phyloP scores from a whole-genome alignment of 257 asterid genomes.

The Capsicum pubescens region DNA sequence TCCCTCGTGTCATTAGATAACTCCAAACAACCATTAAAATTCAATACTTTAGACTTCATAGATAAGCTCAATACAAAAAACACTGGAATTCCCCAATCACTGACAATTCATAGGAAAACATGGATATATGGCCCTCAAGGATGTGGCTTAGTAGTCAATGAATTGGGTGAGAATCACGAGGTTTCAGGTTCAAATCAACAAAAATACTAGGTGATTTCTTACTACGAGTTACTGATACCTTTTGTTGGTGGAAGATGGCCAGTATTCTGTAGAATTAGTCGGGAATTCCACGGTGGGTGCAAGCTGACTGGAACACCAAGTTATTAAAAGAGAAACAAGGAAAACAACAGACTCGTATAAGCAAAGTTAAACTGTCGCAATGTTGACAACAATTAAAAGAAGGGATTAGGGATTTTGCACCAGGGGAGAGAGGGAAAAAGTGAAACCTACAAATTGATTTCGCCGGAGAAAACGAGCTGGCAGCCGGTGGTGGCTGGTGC shows the following conservation, averaged over 20 bases:
- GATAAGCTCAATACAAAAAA: neutral
- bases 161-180: too few relatives aligned
- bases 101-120: too few relatives aligned
- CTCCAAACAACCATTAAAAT: slow-evolving; percentile 5
- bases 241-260: too few relatives aligned
- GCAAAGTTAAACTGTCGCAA: neutral
- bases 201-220: neutral
- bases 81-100: too few relatives aligned
- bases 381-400: neutral
- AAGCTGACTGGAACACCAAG: too few relatives aligned
- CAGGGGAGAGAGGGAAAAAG: neutral
- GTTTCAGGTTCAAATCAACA: too few relatives aligned
- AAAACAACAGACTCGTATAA: neutral
- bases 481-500: neutral
- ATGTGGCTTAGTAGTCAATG: too few relatives aligned
- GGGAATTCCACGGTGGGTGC: too few relatives aligned
- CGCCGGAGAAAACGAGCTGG: neutral
- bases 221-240: too few relatives aligned
- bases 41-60: neutral
- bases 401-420: neutral
- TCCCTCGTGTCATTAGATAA: neutral
- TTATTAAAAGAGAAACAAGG: too few relatives aligned
- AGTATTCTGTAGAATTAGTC: too few relatives aligned
- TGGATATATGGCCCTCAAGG: too few relatives aligned
- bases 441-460: neutral